Conservation (phyloP, 345 rosid species). For the Dipteronia dyeriana region DNA sequence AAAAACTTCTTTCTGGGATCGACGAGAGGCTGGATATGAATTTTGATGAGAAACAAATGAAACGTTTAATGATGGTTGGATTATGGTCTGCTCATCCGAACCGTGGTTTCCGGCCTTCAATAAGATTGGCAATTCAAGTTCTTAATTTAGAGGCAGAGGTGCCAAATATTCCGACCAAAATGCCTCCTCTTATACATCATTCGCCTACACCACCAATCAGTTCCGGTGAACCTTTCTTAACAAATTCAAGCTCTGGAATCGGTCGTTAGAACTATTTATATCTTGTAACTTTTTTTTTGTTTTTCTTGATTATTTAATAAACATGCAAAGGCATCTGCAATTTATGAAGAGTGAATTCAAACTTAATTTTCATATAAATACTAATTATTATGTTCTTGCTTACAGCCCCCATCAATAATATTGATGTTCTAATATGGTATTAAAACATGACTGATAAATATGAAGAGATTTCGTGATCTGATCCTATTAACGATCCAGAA, state of each 20-base stretch:
- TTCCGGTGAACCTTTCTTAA: background rate
- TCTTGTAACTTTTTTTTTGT: no score
- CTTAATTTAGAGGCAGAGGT: background rate
- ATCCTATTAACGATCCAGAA: no score
- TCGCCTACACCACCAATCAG: background rate
- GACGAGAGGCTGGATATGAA: background rate
- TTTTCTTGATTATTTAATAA: no score
- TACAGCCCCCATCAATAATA: no score
- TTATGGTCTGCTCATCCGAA: background rate
- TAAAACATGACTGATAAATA: no score
- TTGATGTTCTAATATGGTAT: no score
- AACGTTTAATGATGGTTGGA: background rate
- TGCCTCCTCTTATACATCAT: background rate
- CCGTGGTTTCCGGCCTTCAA: background rate
- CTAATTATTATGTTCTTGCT: no score
- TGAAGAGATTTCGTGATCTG: no score
- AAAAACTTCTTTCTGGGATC: background rate
- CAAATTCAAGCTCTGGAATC: background rate
- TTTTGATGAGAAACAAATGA: background rate
- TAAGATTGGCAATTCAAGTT: background rate
- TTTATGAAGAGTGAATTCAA: no score
- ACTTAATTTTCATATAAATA: no score
- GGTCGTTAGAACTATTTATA: background rate
- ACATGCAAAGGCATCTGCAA: no score
- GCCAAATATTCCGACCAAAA: background rate